These are phyloP conservation scores for Arabidopsis hybrid DNA, from an alignment of 441 rosid species.

Conservation along the genomic window DNA sequence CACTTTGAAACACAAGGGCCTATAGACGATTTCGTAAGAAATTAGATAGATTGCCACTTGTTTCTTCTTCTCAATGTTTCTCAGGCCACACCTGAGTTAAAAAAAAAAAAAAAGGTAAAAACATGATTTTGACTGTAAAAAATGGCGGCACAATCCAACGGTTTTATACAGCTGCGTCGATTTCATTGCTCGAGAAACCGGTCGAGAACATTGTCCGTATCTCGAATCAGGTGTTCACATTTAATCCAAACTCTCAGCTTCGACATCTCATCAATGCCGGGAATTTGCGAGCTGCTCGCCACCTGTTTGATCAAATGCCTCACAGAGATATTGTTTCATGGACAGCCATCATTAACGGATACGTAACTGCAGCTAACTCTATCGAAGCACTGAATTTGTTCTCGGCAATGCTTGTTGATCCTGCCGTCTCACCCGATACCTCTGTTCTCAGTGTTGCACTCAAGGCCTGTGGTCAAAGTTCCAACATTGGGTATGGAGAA, in stretches of 20 bases:
- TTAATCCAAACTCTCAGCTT: constrained; percentile 55
- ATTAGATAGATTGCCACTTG: too few relatives aligned
- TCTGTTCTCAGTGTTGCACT: constrained; percentile 72
- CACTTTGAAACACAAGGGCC: too few relatives aligned
- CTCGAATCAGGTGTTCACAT: constrained; percentile 20
- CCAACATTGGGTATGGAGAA: constrained; percentile 61
- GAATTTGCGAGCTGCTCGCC: constrained; percentile 59
- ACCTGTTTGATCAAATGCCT: constrained; percentile 76
- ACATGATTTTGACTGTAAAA: constrained; percentile 47
- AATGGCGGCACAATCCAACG: constrained; percentile 48
- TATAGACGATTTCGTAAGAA: too few relatives aligned
- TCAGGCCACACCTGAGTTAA: too few relatives aligned
- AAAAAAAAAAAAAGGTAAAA: background rate
- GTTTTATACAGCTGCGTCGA: constrained; percentile 49
- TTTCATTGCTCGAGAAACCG: constrained; percentile 35
- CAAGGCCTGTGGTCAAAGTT: constrained; percentile 69
- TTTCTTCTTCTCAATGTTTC: too few relatives aligned
- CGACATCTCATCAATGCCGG: constrained; percentile 49
- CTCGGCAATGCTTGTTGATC: constrained; percentile 63
- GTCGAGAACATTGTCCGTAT: constrained; percentile 1
- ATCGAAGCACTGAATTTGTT: constrained; percentile 69
- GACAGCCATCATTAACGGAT: constrained; percentile 80
- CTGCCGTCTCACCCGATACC: constrained; percentile 62
- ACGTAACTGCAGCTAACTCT: constrained; percentile 52
- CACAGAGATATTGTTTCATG: constrained; percentile 73